phyloP scores from a whole-genome alignment of 1,284 basidiomycete genomes.

The Ganoderma resinaceum region DNA sequence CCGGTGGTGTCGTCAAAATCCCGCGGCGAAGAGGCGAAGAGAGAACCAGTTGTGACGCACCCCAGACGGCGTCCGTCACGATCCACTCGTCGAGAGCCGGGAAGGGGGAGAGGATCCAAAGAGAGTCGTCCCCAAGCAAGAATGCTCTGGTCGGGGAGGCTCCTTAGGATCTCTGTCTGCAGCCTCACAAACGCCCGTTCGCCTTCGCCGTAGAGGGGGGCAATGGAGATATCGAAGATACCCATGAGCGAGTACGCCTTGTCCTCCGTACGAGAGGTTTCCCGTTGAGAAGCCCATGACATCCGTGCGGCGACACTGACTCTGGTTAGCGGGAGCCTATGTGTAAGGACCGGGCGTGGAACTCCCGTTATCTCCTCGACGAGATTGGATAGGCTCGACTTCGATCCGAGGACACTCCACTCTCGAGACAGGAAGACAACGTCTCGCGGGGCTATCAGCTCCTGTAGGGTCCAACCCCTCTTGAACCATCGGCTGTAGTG shows the following conservation, averaged over 20 bases:
- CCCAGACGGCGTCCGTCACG: background rate
- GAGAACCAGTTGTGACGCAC: background rate
- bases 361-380: background rate
- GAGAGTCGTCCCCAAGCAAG: constrained; percentile 3
- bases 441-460: constrained; percentile 5
- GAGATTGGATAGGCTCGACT: background rate
- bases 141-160: constrained; percentile 1
- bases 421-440: constrained; percentile 1
- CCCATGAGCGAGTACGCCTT: constrained; percentile 13
- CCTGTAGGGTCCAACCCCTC: constrained; percentile 11
- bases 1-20: background rate
- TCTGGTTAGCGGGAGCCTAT: background rate
- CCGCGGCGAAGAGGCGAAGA: background rate
- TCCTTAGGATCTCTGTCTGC: constrained; percentile 10
- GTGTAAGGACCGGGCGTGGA: background rate
- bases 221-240: constrained; percentile 8
- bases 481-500: constrained; percentile 5
- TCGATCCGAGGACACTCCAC: constrained; percentile 1
- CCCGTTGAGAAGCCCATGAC: constrained; percentile 6
- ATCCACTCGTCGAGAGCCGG: background rate
- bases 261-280: constrained; percentile 7
- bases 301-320: constrained; percentile 7
- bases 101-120: background rate
- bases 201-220: constrained; percentile 12
- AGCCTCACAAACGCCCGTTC: constrained; percentile 4